A percentile compares a stretch with the other conserved stretches of the same genome.
Conservation (phyloP, 2,329 filamentous ascomycete species). For the Penicillium sp. region DNA sequence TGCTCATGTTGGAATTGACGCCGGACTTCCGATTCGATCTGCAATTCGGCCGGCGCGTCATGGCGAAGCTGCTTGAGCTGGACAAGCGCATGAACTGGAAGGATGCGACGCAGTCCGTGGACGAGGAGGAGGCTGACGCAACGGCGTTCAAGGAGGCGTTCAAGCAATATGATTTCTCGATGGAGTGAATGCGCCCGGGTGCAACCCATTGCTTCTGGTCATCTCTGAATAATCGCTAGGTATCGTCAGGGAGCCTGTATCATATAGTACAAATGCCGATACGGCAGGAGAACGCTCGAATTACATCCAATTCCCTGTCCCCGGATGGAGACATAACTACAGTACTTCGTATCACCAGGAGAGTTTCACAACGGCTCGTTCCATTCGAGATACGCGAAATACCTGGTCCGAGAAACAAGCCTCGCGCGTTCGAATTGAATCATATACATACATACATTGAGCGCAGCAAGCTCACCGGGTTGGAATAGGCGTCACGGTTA, state of each 20-base stretch:
- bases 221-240: no score
- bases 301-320: neutral
- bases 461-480: neutral
- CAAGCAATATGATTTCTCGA: conserved; percentile 80
- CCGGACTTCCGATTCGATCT: conserved; percentile 76
- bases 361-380: no score
- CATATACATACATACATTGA: conserved; percentile 1
- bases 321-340: neutral
- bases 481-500: neutral
- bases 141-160: conserved; percentile 77
- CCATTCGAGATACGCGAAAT: no score
- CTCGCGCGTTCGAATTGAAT: conserved; percentile 1
- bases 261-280: no score
- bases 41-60: conserved; percentile 81
- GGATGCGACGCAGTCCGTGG: conserved; percentile 72
- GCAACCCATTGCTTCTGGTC: no score
- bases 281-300: neutral
- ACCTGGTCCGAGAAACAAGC: no score
- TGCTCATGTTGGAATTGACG: conserved; percentile 70
- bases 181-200: conserved; percentile 29
- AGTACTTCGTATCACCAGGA: no score
- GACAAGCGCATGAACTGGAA: conserved; percentile 80
- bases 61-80: conserved; percentile 81
- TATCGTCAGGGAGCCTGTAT: no score
- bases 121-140: conserved; percentile 76